Percentiles rank a stretch among this genome's conserved stretches.
Conservation (phyloP, 345 rosid genomes). For the Acer negundo region DNA sequence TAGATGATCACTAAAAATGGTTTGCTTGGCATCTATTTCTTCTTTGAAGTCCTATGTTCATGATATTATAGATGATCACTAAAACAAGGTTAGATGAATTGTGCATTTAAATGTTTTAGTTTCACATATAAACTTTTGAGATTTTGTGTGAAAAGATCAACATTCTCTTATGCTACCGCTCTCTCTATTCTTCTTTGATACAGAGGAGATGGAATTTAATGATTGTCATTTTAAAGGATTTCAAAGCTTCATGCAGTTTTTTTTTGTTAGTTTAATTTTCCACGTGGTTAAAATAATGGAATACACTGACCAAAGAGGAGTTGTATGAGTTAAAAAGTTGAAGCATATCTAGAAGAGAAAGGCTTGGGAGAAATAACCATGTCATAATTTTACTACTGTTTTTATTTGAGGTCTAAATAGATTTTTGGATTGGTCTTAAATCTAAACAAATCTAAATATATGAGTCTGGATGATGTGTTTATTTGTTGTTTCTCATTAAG, state of each 20-base stretch:
- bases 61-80: background rate
- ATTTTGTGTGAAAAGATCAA: background rate
- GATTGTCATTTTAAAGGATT: no score
- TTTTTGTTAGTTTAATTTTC: no score
- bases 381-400: background rate
- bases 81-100: background rate
- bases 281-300: no score
- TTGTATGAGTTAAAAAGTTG: no score
- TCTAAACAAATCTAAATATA: background rate
- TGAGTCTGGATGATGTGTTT: no score
- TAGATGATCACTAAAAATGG: background rate
- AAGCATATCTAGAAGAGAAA: no score
- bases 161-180: background rate
- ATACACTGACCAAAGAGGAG: no score
- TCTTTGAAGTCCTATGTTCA: background rate
- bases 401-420: background rate
- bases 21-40: slow-evolving; percentile 9
- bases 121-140: background rate
- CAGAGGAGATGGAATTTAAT: no score
- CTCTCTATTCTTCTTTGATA: background rate
- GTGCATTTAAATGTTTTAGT: background rate
- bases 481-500: no score
- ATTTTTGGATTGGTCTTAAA: background rate
- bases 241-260: no score
- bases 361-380: no score